phyloP scores from a whole-genome alignment of 2,329 filamentous ascomycete genomes.

The Penicillium crustosum region DNA sequence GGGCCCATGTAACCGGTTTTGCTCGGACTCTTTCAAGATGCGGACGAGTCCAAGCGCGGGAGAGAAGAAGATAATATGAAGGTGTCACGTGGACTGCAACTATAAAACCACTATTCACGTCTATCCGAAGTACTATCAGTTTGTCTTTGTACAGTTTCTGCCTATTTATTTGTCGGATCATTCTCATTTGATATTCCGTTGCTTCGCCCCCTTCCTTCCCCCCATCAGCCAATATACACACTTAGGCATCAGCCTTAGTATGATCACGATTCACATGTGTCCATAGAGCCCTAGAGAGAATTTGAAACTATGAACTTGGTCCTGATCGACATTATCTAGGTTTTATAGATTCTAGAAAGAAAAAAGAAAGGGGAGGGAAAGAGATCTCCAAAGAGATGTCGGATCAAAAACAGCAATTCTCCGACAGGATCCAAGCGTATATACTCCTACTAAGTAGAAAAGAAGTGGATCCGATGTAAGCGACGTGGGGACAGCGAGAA shows the following conservation, averaged over 20 bases:
- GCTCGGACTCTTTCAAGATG: background rate
- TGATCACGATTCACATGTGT: background rate
- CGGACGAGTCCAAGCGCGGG: constrained; percentile 6
- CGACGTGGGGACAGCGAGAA: constrained; percentile 11
- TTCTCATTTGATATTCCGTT: background rate
- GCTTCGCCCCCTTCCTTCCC: background rate
- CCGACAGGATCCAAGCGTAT: constrained; percentile 6
- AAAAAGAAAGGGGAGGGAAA: background rate
- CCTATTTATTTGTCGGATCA: background rate
- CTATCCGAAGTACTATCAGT: background rate
- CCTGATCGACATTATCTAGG: background rate
- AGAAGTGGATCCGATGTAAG: constrained; percentile 19
- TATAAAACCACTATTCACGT: constrained; percentile 1
- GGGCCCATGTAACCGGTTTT: constrained; percentile 9
- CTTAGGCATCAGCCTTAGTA: background rate
- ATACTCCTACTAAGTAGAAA: no score
- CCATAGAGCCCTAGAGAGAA: background rate
- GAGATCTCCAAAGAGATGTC: background rate
- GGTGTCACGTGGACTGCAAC: constrained; percentile 4
- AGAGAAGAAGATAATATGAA: background rate
- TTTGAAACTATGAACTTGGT: background rate
- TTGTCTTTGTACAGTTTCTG: background rate
- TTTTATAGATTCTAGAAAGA: background rate
- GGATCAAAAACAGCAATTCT: background rate
- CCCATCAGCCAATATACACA: background rate